These are phyloP conservation scores for Ganoderma meredithae DNA, from an alignment of 1,284 basidiomycete species.

Conservation along the genomic window DNA sequence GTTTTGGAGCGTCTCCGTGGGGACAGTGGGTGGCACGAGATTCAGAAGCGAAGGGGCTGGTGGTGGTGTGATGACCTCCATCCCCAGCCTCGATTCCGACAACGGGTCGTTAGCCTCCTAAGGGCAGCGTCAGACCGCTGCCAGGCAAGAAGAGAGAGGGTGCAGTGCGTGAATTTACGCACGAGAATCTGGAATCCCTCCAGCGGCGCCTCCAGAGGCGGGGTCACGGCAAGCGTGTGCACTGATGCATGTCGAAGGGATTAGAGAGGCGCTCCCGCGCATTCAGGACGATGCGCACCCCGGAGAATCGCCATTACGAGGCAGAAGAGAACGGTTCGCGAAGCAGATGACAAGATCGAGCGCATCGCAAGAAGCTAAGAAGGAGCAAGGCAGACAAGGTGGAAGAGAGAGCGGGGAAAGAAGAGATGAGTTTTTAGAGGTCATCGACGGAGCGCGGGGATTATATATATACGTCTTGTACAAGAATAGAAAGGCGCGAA, in stretches of 20 bases:
- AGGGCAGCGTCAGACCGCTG: neutral
- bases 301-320: neutral
- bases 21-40: neutral
- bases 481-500: no score
- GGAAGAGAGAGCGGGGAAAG: no score
- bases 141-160: neutral
- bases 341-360: neutral
- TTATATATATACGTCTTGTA: no score
- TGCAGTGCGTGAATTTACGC: neutral
- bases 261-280: neutral
- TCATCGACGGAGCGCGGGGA: no score
- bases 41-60: neutral
- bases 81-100: neutral
- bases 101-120: neutral
- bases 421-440: no score
- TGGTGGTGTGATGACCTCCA: neutral
- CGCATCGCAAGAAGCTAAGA: no score
- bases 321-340: neutral
- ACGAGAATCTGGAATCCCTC: neutral
- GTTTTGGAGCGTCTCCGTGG: neutral
- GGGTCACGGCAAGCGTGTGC: neutral
- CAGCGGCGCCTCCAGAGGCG: no score
- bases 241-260: neutral
- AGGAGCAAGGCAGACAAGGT: no score
- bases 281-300: neutral